phyloP scores from a whole-genome alignment of 2,329 filamentous ascomycete species.

The Colletotrichum brevisporum region DNA sequence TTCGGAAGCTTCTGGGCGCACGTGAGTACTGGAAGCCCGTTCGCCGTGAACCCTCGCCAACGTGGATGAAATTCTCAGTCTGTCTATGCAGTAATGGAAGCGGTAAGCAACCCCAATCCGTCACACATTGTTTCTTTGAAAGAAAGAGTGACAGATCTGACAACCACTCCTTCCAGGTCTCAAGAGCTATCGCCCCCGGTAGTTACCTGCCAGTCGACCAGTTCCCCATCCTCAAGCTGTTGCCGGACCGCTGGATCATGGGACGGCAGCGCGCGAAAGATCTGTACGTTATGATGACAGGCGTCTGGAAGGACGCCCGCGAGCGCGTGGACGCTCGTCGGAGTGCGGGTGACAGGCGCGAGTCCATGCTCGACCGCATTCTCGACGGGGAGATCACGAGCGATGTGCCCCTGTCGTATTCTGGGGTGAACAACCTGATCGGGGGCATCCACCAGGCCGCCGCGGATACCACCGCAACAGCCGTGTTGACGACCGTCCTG shows the following conservation, averaged over 20 bases:
- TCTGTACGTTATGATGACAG: conserved; percentile 57
- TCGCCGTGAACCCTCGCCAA: fast-evolving
- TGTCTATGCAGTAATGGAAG: conserved; percentile 16
- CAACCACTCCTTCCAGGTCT: conserved; percentile 20
- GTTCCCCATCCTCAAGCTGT: conserved; percentile 57
- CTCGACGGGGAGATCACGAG: conserved; percentile 54
- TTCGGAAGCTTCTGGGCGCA: conserved; percentile 30
- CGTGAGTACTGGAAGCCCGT: neutral
- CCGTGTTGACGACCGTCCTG: conserved; percentile 53
- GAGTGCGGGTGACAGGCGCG: conserved; percentile 42
- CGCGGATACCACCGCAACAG: conserved; percentile 52
- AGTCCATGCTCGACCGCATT: conserved; percentile 56
- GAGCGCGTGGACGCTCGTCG: conserved; percentile 51
- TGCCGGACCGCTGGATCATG: conserved; percentile 59
- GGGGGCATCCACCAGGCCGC: conserved; percentile 52
- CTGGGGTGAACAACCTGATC: conserved; percentile 55
- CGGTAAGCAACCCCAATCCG: neutral
- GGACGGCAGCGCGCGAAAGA: conserved; percentile 53
- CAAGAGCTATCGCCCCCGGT: conserved; percentile 60
- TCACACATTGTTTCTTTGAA: no score
- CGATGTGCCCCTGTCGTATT: conserved; percentile 40
- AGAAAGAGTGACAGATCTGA: no score
- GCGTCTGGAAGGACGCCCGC: conserved; percentile 55
- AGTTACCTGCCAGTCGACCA: conserved; percentile 64
- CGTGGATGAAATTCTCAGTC: neutral